Evolutionary conservation across 345 rosid genomes (phyloP).

Genomic region (Camelina laxa): DNA sequence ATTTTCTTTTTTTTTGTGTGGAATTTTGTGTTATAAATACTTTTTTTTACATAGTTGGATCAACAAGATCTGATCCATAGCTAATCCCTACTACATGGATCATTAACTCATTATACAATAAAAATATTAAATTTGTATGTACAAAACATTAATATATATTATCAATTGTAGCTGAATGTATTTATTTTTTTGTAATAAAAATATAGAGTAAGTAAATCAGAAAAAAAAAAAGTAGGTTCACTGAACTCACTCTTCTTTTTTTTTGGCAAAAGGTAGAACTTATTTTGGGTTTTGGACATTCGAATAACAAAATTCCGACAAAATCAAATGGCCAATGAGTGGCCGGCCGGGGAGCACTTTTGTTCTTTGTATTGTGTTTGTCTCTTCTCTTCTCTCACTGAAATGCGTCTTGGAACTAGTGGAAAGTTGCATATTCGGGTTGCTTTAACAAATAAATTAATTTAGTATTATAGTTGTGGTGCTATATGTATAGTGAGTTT

Average conservation of each 20-base stretch:
- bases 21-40: no score
- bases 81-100: no score
- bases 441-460: neutral
- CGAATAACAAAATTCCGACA: slow-evolving; percentile 15
- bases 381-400: slow-evolving; percentile 24
- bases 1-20: no score
- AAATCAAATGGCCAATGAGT: slow-evolving; percentile 25
- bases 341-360: slow-evolving; percentile 16
- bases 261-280: neutral
- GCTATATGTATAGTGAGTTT: no score
- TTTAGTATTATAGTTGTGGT: neutral
- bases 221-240: neutral
- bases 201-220: neutral
- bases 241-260: neutral
- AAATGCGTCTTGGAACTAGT: slow-evolving; percentile 20
- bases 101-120: no score
- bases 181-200: neutral
- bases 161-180: neutral
- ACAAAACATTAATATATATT: no score
- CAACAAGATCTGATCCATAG: no score
- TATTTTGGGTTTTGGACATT: neutral
- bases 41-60: no score
- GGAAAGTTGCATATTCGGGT: slow-evolving; percentile 1
- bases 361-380: slow-evolving; percentile 7
- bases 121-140: no score